These are phyloP conservation scores for Monosporozyma aerobia DNA, from an alignment of 805 yeast species.

Conservation along the genomic window DNA sequence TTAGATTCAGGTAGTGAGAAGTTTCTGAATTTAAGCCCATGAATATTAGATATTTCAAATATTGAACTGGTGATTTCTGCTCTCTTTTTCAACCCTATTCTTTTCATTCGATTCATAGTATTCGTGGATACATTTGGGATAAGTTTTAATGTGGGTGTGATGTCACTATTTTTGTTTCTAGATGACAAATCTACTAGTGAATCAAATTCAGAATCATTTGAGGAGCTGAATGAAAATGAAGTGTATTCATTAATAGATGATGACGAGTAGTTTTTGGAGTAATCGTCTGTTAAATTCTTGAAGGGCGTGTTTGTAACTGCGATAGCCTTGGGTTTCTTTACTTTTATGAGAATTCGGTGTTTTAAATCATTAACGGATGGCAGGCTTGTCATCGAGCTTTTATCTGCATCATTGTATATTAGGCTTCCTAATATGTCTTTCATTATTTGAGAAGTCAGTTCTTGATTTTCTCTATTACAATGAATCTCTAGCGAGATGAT, in stretches of 20 bases:
- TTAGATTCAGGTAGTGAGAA: constrained; percentile 83
- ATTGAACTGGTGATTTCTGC: constrained; percentile 18
- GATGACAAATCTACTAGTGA: not conserved
- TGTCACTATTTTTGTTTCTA: constrained; percentile 1
- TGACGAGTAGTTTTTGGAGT: constrained; percentile 5
- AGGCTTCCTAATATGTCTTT: constrained; percentile 50
- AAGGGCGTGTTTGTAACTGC: not conserved
- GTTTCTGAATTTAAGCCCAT: constrained; percentile 71
- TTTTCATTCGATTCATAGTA: constrained; percentile 19
- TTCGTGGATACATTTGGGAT: not conserved
- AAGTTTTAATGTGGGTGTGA: constrained; percentile 1
- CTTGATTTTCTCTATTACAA: constrained; percentile 63
- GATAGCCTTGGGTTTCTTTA: constrained; percentile 43
- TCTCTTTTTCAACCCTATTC: constrained; percentile 27
- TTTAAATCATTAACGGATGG: constrained; percentile 72
- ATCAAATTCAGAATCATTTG: constrained; percentile 27
- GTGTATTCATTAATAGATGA: constrained; percentile 13
- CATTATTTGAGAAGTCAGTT: constrained; percentile 44
- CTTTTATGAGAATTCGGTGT: constrained; percentile 67
- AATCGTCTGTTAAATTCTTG: not conserved
- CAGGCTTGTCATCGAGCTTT: constrained; percentile 19
- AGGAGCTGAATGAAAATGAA: constrained; percentile 29
- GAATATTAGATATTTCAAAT: constrained; percentile 30
- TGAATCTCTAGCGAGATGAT: constrained; percentile 79
- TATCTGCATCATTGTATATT: constrained; percentile 32